Evolutionary conservation across 2,329 filamentous ascomycete genomes (phyloP), one percentile per base, ranked within the genome.

Genomic region (Fusarium sp.): DNA sequence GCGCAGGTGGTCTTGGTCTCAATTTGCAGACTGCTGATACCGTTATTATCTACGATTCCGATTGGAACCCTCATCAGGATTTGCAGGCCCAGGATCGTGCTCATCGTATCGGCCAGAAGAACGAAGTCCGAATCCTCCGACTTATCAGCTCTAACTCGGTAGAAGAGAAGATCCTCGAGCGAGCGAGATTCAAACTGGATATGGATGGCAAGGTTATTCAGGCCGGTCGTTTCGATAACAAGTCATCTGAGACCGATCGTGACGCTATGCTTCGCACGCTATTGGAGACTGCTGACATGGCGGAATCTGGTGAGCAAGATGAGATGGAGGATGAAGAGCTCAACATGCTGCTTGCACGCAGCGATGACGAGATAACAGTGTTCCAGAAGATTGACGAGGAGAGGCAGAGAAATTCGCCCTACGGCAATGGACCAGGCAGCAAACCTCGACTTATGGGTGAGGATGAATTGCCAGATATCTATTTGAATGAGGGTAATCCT

Each of bases 151-250:
- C 94, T 14, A 97, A 97, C 78, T 98, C 96, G 0, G 95, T 99
- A 5, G 96, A 99, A 83, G 96, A 99, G 83, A 98, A 98, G 86
- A 99, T 99, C 80, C 86, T 99, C 57, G 96, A 98, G 81, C 93
- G 95, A 80, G 96, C 96, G 5, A 93, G 97, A 75, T 99, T 93
- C 89, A 99, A 99, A 88, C 89, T 99, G 73, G 95, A 98, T 81
- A 98, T 99, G 93, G 96, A 99, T 79, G 95, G 96, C 85, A 99
- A 99, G 83, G 95, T 99, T 80, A 99, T 99, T 76, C 96, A 99
- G 81, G 96, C 96, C 66, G 96, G 96, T 90, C 97, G 97, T 80
- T 99, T 99, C 84, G 96, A 99, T 77, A 98, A 99, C 85, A 99
- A 98, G 80, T 99, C 96, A 3, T 98, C 96, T 1, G 96, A 98